These are phyloP conservation scores for Brassica napus DNA, from an alignment of 345 rosid genomes.

Conservation along the genomic window Da-Ae NC_063444.1:18953001-18953500, in stretches of 20 bases:
- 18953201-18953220: constrained; percentile 79
- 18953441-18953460: constrained; percentile 19
- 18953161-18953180: constrained; percentile 64
- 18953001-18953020: constrained; percentile 88
- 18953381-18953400: neutral
- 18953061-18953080: constrained; percentile 84
- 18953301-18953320: constrained; percentile 76
- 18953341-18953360: constrained; percentile 20
- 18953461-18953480: constrained; percentile 9
- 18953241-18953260: constrained; percentile 81
- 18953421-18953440: constrained; percentile 23
- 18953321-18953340: constrained; percentile 66
- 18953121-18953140: constrained; percentile 65
- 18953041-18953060: constrained; percentile 81
- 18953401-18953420: constrained; percentile 20
- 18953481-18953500: constrained; percentile 9
- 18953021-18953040: constrained; percentile 77
- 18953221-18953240: constrained; percentile 69
- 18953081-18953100: constrained; percentile 55
- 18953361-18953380: constrained; percentile 21
- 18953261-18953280: constrained; percentile 84
- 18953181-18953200: constrained; percentile 66
- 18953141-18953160: constrained; percentile 52
- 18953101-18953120: constrained; percentile 61
- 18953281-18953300: constrained; percentile 67